phyloP scores from a whole-genome alignment of 148 eudicot species.

The Camellia japonica region DNA sequence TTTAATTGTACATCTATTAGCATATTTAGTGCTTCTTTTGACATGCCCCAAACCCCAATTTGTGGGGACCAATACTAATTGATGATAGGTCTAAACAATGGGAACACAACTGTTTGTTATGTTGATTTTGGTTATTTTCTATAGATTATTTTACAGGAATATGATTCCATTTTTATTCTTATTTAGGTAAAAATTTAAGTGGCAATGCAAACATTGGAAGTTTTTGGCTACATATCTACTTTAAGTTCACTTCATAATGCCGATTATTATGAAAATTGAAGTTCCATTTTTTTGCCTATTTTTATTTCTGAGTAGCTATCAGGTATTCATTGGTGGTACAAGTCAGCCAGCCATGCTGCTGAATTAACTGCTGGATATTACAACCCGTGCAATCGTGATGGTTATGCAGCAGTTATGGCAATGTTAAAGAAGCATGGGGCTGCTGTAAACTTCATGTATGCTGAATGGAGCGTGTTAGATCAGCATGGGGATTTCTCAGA shows the following conservation, averaged over 20 bases:
- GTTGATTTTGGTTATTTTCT: neutral
- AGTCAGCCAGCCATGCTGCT: slow-evolving; percentile 95
- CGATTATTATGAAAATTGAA: neutral
- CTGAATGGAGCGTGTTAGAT: slow-evolving; percentile 52
- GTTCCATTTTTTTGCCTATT: slow-evolving; percentile 10
- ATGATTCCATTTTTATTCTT: neutral
- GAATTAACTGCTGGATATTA: slow-evolving; percentile 92
- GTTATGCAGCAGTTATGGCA: slow-evolving; percentile 69
- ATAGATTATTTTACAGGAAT: neutral
- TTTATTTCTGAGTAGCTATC: slow-evolving; percentile 58
- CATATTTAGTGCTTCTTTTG: neutral
- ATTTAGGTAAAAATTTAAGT: neutral
- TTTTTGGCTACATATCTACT: neutral
- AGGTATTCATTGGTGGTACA: slow-evolving; percentile 94
- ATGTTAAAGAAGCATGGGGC: slow-evolving; percentile 82
- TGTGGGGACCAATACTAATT: neutral
- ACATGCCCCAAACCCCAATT: neutral
- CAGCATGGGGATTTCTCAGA: slow-evolving; percentile 52
- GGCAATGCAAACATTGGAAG: neutral
- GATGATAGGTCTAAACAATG: neutral
- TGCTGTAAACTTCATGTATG: slow-evolving; percentile 57
- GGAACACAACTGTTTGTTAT: neutral
- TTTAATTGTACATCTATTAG: neutral
- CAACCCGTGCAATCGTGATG: slow-evolving; percentile 87
- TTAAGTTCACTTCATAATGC: neutral